Evolutionary conservation across 768 basidiomycete species (phyloP), one percentile per base, ranked within the genome.

Genomic region (Hypholoma sublateritium): DNA sequence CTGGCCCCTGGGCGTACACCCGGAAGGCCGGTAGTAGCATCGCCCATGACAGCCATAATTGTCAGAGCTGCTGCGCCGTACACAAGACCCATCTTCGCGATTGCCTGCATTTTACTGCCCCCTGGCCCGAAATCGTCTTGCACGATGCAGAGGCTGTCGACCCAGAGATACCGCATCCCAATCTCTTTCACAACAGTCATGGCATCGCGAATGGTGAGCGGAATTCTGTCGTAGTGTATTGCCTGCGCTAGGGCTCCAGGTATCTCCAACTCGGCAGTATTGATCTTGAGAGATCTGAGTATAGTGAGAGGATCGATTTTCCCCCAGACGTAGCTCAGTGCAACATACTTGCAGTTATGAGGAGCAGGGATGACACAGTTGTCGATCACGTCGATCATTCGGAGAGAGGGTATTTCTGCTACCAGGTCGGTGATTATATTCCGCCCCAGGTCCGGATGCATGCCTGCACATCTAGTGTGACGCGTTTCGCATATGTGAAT

Each of bases 261-360:
- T 19, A 19, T 35, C 17, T 22, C 37, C 36, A 61, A 35, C 3
- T 45, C 25, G 17, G 21, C 8, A 14, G 55, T 14, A n/a, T 52
- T 58, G 14, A 14, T 19, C 17, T 61, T 61, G 32, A 58, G 43
- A 1, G 36, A 22, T 22, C 57, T 37, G 19, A 61, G 45, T 2
- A 32, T 32, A 32, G 28, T 32, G 28, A 32, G 28, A 32, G 56
- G 56, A 45, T 61, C 59, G n/a, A 61, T 48, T 2, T 19, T 42
- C 16, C 60, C 60, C 60, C 60, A 61, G 1, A 61, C 60, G 14
- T 61, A 61, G 43, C 56, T 61, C 21, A 61, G 34, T 14, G 54
- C 50, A 22, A 56, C 50, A 39, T 58, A 61, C 14, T 37, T 42
- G 46, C 45, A 47, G 13, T 58, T 49, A 6, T 17, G 14, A 1